Evolutionary conservation across 805 yeast genomes (phyloP).

Genomic region (Zygotorulaspora danielsina): DNA sequence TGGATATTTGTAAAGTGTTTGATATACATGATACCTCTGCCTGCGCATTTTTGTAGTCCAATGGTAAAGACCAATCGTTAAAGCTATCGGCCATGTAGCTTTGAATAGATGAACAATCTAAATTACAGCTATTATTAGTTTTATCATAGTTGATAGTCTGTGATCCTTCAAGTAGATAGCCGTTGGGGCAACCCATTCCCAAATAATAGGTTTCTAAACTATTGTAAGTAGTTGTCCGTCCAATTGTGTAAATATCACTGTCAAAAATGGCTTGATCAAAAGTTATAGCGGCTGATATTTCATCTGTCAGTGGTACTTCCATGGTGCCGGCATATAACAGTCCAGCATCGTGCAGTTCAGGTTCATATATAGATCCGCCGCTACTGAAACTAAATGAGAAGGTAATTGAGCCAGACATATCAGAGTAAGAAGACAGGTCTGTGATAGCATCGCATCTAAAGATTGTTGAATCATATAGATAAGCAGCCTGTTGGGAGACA

Average conservation of each 20-base stretch:
- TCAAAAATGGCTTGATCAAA: conserved; percentile 24
- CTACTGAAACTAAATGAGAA: conserved; percentile 33
- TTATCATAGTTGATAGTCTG: conserved; percentile 30
- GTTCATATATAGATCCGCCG: conserved; percentile 35
- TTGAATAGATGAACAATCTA: conserved; percentile 34
- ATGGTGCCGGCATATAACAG: conserved; percentile 30
- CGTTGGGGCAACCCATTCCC: conserved; percentile 35
- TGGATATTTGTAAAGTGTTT: conserved; percentile 19
- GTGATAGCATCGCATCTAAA: conserved; percentile 31
- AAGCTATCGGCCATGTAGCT: conserved; percentile 26
- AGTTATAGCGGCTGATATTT: conserved; percentile 26
- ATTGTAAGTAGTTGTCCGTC: conserved; percentile 35
- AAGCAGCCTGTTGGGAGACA: conserved; percentile 37
- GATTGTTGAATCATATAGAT: conserved; percentile 28
- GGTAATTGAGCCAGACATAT: conserved; percentile 31
- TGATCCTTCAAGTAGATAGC: conserved; percentile 29
- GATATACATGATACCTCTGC: conserved; percentile 26
- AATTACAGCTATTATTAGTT: conserved; percentile 33
- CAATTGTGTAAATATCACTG: conserved; percentile 21
- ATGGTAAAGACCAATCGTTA: conserved; percentile 38
- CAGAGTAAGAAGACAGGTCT: conserved; percentile 17
- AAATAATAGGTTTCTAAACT: conserved; percentile 34
- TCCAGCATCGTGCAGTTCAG: conserved; percentile 35
- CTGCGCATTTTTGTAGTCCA: conserved; percentile 12
- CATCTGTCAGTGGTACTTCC: conserved; percentile 25